Base-by-base conservation (phyloP, 2,329 filamentous ascomycete species). In the Fusarium torulosum region DNA sequence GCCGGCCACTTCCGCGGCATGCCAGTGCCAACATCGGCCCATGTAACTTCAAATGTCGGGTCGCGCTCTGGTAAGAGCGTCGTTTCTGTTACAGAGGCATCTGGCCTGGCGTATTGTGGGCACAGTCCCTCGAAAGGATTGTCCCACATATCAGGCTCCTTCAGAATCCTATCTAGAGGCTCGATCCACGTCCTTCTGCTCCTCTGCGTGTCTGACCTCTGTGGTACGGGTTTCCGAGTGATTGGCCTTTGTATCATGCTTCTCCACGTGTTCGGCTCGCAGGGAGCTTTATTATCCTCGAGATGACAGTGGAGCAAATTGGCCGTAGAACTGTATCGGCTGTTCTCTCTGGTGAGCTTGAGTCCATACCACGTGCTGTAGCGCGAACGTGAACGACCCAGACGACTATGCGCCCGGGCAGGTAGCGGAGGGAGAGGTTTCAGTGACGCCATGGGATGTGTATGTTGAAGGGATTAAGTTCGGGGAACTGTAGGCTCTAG, bases 31-130 rank as follows among this genome's bases (percentile, higher is more conserved):
- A 43, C 21, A 43, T 43, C 23, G 41, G 41, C 41, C 41, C 41
- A 43, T 43, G 41, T 43, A 27, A 43, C 41, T 43, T 43, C 41
- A 43, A 43, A 43, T 43, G 41, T 43, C 21, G 41, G 41, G 41
- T 43, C 41, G 41, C 41, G 41, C 41, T 43, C 41, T 27, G 41
- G 41, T 43, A 43, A 43, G 41, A 43, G 41, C 21, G 23, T 43
- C 41, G 41, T 27, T 27, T 43, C 41, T 27, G 41, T 43, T 43
- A 43, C 21, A 17, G 41, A 43, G 13, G 15, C 7, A 27, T 43
- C 9, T 43, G 41, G 21, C 41, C 41, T 27, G 23, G 41, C 41
- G 14, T 43, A 43, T 43, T 27, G 21, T 43, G 11, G 41, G 41
- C 21, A 43, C 10, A 43, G 41, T 43, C 41, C 41, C 21, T 43